These are phyloP conservation scores for Sugiyamaella qingdaonensis DNA, from an alignment of 805 yeast species.

Conservation along the genomic window DNA sequence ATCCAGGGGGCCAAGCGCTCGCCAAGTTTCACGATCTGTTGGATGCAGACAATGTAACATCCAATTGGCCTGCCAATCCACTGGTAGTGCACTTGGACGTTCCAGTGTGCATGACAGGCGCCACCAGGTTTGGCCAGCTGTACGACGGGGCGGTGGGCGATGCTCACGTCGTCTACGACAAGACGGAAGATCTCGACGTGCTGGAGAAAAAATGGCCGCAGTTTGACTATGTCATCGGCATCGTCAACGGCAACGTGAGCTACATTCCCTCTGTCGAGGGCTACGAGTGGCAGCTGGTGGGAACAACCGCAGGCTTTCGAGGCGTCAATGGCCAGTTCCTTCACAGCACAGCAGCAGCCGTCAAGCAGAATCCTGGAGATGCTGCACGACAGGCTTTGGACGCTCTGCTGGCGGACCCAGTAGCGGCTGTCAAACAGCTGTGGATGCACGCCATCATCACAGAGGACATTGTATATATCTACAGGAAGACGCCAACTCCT, in stretches of 20 bases:
- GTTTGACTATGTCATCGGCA: constrained; percentile 51
- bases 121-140: constrained; percentile 67
- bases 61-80: constrained; percentile 14
- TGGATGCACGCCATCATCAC: constrained; percentile 24
- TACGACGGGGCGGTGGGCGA: constrained; percentile 26
- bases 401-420: constrained; percentile 9
- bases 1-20: constrained; percentile 86
- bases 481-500: constrained; percentile 18
- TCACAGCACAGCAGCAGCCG: constrained; percentile 14
- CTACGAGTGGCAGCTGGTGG: constrained; percentile 43
- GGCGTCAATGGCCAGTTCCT: constrained; percentile 36
- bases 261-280: constrained; percentile 9
- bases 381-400: not conserved
- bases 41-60: constrained; percentile 1
- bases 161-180: constrained; percentile 53
- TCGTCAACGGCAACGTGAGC: constrained; percentile 23
- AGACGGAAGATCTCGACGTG: constrained; percentile 52
- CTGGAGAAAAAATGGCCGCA: constrained; percentile 42
- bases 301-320: constrained; percentile 37
- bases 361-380: constrained; percentile 8
- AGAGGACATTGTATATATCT: constrained; percentile 32
- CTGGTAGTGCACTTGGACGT: constrained; percentile 68
- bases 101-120: constrained; percentile 84
- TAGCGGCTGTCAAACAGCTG: constrained; percentile 14
- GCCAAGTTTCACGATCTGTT: constrained; percentile 44